Evolutionary conservation across 2,329 filamentous ascomycete genomes (phyloP).

Genomic region (Dothidotthia symphoricarpi): DNA sequence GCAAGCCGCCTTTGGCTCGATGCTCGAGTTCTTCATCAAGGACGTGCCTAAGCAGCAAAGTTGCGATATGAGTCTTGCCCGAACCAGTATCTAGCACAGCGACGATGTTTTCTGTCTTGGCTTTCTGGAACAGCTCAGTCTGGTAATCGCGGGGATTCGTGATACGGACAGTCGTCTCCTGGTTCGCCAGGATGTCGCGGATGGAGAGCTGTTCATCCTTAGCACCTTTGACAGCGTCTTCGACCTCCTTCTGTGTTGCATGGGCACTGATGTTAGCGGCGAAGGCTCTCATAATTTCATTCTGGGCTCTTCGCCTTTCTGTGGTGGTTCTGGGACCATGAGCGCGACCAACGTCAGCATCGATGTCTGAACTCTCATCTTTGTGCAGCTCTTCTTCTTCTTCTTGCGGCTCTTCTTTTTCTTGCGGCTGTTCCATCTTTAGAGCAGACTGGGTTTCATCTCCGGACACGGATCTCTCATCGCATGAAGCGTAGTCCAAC

Average conservation of each 20-base stretch:
- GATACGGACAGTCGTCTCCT: slow-evolving; percentile 61
- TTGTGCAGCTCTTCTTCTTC: not conserved
- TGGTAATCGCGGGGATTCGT: slow-evolving; percentile 85
- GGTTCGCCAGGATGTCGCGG: slow-evolving; percentile 53
- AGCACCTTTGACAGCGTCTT: slow-evolving; percentile 30
- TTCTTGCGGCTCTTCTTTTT: not conserved
- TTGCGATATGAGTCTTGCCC: slow-evolving; percentile 95
- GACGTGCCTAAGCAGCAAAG: slow-evolving; percentile 73
- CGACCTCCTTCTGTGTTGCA: slow-evolving; percentile 42
- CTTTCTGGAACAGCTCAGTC: slow-evolving; percentile 82
- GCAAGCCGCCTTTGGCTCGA: slow-evolving; percentile 58
- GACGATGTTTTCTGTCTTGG: slow-evolving; percentile 82
- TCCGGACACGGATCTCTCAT: slow-evolving; percentile 8
- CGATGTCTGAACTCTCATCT: slow-evolving; percentile 25
- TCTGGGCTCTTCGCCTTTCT: slow-evolving; percentile 45
- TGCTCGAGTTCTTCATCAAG: slow-evolving; percentile 75
- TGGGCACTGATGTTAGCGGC: slow-evolving; percentile 46
- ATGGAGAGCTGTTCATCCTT: slow-evolving; percentile 54
- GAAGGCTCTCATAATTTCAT: slow-evolving; percentile 45
- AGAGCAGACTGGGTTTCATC: not conserved
- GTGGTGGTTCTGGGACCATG: slow-evolving; percentile 28
- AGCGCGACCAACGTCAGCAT: slow-evolving; percentile 19
- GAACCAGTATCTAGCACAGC: slow-evolving; percentile 94
- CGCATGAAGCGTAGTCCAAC: slow-evolving; percentile 13
- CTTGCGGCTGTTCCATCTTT: not conserved